These are phyloP conservation scores for Fusarium sp. DNA, from an alignment of 2,329 filamentous ascomycete species.

Conservation along the genomic window DNA sequence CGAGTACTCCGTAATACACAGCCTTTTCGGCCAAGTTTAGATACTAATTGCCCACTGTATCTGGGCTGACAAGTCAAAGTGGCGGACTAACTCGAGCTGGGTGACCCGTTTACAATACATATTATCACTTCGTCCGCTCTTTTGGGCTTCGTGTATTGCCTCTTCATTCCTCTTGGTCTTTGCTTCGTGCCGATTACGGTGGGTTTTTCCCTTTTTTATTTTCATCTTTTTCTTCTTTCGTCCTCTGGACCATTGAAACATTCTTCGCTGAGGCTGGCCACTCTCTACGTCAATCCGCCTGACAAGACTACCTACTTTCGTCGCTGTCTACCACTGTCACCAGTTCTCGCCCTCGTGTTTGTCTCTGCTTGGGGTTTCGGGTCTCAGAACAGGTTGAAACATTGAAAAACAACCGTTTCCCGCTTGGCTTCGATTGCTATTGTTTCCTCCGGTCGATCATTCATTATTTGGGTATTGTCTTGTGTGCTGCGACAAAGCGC, in stretches of 20 bases:
- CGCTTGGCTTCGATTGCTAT: not conserved
- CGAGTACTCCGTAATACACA: not conserved
- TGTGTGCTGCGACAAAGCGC: conserved; percentile 25
- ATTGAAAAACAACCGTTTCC: conserved; percentile 31
- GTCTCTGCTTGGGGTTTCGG: conserved; percentile 12
- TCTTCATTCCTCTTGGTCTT: conserved; percentile 29
- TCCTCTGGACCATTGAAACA: conserved; percentile 20
- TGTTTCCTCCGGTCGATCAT: conserved; percentile 26
- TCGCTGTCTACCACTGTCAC: conserved; percentile 17
- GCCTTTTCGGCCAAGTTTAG: not conserved
- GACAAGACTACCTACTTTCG: conserved; percentile 6
- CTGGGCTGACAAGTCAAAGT: conserved; percentile 5
- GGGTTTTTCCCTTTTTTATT: conserved; percentile 12
- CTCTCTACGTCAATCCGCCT: conserved; percentile 5
- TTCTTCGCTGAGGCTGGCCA: conserved; percentile 31
- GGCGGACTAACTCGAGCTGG: not conserved
- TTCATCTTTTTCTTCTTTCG: not conserved
- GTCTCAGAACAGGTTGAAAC: conserved; percentile 26
- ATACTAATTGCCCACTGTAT: not conserved
- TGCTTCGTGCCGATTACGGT: conserved; percentile 24
- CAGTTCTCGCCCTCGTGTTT: conserved; percentile 10
- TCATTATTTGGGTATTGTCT: not conserved
- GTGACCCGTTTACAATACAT: conserved; percentile 23
- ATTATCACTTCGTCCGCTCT: conserved; percentile 41
- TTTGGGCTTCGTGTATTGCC: not conserved